Evolutionary conservation across 2,329 filamentous ascomycete species (phyloP), one percentile per base, ranked within the genome.

Genomic region (Fusarium stilboides): DNA sequence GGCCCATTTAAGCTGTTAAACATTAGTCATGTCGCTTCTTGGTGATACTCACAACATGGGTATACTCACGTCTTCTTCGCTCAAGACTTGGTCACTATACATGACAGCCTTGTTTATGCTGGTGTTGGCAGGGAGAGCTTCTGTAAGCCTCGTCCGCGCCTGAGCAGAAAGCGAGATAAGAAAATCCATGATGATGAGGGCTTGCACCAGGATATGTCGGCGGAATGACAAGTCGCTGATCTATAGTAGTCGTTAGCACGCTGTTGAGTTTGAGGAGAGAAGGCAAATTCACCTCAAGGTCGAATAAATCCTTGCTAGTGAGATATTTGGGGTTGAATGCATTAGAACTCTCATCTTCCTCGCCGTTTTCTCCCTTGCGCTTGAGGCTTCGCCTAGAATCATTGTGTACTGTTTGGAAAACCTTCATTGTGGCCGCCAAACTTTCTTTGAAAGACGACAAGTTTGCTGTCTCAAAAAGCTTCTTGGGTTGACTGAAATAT

Each of bases 251-350:
- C 75, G 56, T 75, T 62, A 80, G 77, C 67, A 54, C 33, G 22
- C n/a, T 24, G 8, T 40, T 5, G 26, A 5, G n/a, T 19, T 4
- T 10, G 26, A 10, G 12, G 9, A 22, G 19, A 15, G n/a, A 13
- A 7, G 4, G 9, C 24, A 15, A 55, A 26, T 45, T 63, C 85
- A 94, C 92, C 87, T 99, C 96, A 45, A 99, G 88, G 74, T 97
- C 94, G 79, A 99, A 99, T 2, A 99, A 85, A 77, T 99, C 97
- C 69, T 92, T 88, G 78, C 94, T 98, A n/a, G 96, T 99, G 19
- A 99, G 87, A 77, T 99, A 99, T 77, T 98, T 99, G 2, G 97
- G 95, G 75, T 99, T 99, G 81, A 97, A 98, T 24, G 77, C 71
- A 54, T 78, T 79, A 2, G 74, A 68, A 17, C 69, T 67, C 56